These are phyloP conservation scores for Phytophthora pluvialis DNA, from an alignment of 352 stramenopile genomes.

Conservation along the genomic window DNA sequence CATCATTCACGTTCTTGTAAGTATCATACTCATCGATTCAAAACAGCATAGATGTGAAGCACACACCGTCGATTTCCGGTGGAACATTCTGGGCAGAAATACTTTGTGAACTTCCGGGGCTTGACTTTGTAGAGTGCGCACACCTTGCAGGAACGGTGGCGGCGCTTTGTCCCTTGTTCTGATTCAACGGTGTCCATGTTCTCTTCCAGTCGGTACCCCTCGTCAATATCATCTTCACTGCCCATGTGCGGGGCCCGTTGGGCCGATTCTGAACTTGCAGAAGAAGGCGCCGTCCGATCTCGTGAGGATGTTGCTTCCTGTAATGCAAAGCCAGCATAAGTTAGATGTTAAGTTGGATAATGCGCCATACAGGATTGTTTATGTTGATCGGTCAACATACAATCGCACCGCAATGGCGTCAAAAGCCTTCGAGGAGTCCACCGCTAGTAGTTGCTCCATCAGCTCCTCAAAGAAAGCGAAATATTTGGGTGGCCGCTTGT, in stretches of 20 bases:
- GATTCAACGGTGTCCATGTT: slow-evolving; percentile 3
- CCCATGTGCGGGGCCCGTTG: not conserved
- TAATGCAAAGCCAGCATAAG: slow-evolving; percentile 1
- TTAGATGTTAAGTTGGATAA: not conserved
- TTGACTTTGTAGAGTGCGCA: too few relatives aligned
- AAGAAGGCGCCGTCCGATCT: slow-evolving; percentile 1
- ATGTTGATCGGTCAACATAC: slow-evolving; percentile 5
- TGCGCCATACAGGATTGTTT: not conserved
- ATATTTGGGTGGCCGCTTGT: slow-evolving; percentile 5
- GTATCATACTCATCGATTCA: too few relatives aligned
- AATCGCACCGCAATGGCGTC: not conserved
- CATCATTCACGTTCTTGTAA: too few relatives aligned
- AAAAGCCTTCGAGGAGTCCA: not conserved
- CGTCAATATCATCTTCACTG: too few relatives aligned
- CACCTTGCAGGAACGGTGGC: not conserved
- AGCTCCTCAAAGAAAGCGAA: not conserved
- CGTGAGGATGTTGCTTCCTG: not conserved
- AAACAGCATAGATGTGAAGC: not conserved
- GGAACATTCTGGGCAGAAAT: not conserved
- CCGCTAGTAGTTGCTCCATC: slow-evolving; percentile 11
- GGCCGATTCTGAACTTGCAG: not conserved
- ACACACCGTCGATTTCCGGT: slow-evolving; percentile 6
- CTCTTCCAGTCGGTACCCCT: not conserved
- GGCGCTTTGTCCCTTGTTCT: not conserved
- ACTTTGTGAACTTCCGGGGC: too few relatives aligned